Evolutionary conservation across 805 yeast genomes (phyloP).

Genomic region (Kuraishia hungarica): DNA sequence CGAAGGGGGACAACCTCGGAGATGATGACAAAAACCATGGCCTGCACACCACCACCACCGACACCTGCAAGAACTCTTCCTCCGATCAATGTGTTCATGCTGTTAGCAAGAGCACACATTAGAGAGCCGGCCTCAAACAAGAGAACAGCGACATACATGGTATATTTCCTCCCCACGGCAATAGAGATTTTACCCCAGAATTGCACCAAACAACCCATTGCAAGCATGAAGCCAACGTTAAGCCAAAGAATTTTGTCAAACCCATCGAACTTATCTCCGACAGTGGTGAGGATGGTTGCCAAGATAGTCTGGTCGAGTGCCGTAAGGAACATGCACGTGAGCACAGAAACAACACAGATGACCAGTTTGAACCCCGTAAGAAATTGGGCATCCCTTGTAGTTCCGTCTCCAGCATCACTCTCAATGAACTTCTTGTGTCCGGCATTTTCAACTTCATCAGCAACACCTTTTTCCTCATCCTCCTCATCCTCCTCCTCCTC

Average conservation of each 20-base stretch:
- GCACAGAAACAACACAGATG: constrained; percentile 5
- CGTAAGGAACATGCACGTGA: constrained; percentile 13
- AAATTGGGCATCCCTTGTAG: constrained; percentile 19
- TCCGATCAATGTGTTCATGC: constrained; percentile 56
- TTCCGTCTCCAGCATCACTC: constrained; percentile 28
- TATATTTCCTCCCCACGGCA: constrained; percentile 46
- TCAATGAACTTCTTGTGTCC: constrained; percentile 12
- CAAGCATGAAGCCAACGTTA: constrained; percentile 43
- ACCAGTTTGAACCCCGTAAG: constrained; percentile 14
- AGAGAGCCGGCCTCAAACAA: constrained; percentile 59
- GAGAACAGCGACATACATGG: constrained; percentile 36
- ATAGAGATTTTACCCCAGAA: constrained; percentile 52
- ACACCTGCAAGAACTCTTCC: constrained; percentile 66
- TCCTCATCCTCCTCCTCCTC: neutral
- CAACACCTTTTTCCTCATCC: neutral
- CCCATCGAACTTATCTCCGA: constrained; percentile 39
- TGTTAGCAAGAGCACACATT: constrained; percentile 42
- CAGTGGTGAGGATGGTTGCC: constrained; percentile 37
- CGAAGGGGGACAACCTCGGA: constrained; percentile 44
- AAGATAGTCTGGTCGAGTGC: constrained; percentile 59
- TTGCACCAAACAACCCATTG: constrained; percentile 44
- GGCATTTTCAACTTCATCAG: neutral
- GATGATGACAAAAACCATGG: constrained; percentile 45
- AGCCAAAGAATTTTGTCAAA: constrained; percentile 54
- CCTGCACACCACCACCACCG: constrained; percentile 64